A percentile compares a stretch with the other conserved stretches of the same genome.
phyloP scores from a whole-genome alignment of 2,329 filamentous ascomycete genomes.

The Blastomyces parvus region DNA sequence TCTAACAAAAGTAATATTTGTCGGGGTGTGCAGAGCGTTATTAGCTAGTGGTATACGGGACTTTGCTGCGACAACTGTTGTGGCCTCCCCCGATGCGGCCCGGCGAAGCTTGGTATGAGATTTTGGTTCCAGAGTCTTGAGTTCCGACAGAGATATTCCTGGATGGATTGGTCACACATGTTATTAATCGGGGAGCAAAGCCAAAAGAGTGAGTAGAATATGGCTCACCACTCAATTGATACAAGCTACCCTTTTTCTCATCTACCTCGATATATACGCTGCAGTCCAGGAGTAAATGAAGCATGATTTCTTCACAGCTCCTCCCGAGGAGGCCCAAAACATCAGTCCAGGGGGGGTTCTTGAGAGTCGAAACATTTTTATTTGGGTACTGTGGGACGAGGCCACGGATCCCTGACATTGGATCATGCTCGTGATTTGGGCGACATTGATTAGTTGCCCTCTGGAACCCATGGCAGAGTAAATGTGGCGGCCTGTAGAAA shows the following conservation, averaged over 20 bases:
- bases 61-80: background rate
- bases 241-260: constrained; percentile 54
- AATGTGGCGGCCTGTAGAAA: constrained; percentile 53
- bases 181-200: background rate
- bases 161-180: background rate
- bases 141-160: constrained; percentile 7
- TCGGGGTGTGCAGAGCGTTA: constrained; percentile 24
- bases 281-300: constrained; percentile 65
- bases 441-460: constrained; percentile 32
- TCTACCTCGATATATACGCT: constrained; percentile 61
- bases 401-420: constrained; percentile 51
- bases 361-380: constrained; percentile 58
- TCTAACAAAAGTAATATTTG: constrained; percentile 64
- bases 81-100: background rate
- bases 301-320: constrained; percentile 66
- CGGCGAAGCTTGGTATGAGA: background rate
- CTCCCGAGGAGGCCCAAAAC: constrained; percentile 64
- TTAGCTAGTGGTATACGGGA: background rate
- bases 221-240: constrained; percentile 64
- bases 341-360: constrained; percentile 62
- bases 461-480: constrained; percentile 77
- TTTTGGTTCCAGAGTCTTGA: background rate
- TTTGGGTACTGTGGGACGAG: constrained; percentile 58
- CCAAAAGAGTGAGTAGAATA: constrained; percentile 4
- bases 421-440: constrained; percentile 24